Evolutionary conservation across 495 filamentous ascomycete genomes (phyloP), one percentile per base, ranked within the genome.

Genomic region (Astrothelium macrocarpum): DNA sequence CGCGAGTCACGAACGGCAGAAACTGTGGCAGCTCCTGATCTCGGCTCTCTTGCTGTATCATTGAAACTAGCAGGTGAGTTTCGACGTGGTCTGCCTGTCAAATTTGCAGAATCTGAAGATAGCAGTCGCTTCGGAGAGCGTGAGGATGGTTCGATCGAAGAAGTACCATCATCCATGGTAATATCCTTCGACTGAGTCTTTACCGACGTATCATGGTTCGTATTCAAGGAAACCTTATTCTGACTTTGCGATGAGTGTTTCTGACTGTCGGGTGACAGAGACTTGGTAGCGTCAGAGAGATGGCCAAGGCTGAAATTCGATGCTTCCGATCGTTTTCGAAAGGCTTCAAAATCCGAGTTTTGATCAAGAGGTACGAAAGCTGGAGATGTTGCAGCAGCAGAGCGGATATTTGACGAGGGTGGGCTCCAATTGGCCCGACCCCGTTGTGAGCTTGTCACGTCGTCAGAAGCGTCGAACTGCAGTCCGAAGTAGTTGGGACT

Each of bases 311-410:
- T 85, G 71, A 84, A 88, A 14, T 71, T 73, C 12, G 32, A n/a
- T 25, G 80, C 77, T 69, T 90, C 88, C 11, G 85, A 80, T 69
- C 90, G 88, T 60, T 81, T 81, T 60, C 82, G 77, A 69, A 95
- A 88, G 4, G 86, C 85, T 63, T 92, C 89, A 62, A 88, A 89
- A n/a, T 87, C 84, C 1, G 85, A 81, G 63, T 93, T 89, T 59
- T 87, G 83, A 63, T 92, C 84, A 29, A 88, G 72, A 0, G 87
- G 80, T 9, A 93, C 77, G 49, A 84, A 77, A 64, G 83, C 85
- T 25, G 90, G 89, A 61, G 90, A 86, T 7, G 81, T 77, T 14
- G 85, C 81, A 23, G 84, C 82, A 39, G 84, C 86, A 2, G 88
- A 87, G 64, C 85, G 85, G 34, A 89, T 77, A 45, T 83, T 85